phyloP scores from a whole-genome alignment of 139 green algal species.

The Asterochloris sp. region DNA sequence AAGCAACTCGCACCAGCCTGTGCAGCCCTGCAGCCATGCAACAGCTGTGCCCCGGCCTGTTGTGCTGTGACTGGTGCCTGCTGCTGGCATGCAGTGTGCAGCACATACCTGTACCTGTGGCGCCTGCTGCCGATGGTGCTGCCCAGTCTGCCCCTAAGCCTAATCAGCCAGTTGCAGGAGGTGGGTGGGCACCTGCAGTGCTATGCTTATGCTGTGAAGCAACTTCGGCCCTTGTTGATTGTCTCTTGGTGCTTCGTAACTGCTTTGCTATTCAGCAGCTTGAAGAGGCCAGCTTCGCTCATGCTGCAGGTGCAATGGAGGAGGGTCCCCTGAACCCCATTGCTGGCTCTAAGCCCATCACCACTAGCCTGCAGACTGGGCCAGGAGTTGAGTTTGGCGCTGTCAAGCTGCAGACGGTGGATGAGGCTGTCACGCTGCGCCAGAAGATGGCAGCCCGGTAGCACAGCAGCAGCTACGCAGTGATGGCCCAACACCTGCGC shows the following conservation, averaged over 20 bases:
- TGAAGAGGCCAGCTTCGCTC: not conserved
- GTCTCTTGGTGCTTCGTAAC: not conserved
- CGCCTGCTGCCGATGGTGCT: too few relatives aligned
- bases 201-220: not conserved
- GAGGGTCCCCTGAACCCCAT: constrained; percentile 9
- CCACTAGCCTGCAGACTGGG: constrained; percentile 12
- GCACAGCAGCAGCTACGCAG: not conserved
- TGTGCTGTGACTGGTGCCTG: too few relatives aligned
- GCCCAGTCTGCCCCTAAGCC: not conserved
- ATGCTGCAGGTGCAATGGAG: not conserved
- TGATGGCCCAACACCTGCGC: too few relatives aligned
- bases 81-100: too few relatives aligned
- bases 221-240: not conserved
- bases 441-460: constrained; percentile 6
- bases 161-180: not conserved
- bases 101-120: too few relatives aligned
- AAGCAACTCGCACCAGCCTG: too few relatives aligned
- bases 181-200: not conserved
- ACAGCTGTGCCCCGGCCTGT: too few relatives aligned
- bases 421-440: not conserved
- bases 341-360: constrained; percentile 14
- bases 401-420: constrained; percentile 10
- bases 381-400: constrained; percentile 14
- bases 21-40: too few relatives aligned
- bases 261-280: not conserved